These are phyloP conservation scores for Pezicula neosporulosa DNA, from an alignment of 2,329 filamentous ascomycete species.

Conservation along the genomic window DNA sequence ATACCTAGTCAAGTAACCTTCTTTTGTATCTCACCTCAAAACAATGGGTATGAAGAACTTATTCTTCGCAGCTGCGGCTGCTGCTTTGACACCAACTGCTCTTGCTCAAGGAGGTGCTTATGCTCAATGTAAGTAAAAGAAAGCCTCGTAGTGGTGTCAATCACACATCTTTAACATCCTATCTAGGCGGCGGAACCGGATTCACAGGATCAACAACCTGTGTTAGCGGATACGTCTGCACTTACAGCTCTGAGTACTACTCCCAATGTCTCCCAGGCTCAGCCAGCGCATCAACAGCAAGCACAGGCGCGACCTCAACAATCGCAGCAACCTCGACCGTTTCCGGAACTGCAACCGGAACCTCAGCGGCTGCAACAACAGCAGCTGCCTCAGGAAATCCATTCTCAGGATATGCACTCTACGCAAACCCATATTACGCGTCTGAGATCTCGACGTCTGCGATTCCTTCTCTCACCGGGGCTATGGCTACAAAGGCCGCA, in stretches of 20 bases:
- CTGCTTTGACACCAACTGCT: conserved; percentile 24
- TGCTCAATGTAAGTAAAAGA: conserved; percentile 23
- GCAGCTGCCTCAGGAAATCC: conserved; percentile 48
- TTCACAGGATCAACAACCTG: conserved; percentile 24
- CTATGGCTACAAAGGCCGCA: conserved; percentile 45
- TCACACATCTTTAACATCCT: conserved; percentile 2
- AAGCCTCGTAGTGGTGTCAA: neutral
- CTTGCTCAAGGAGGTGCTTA: conserved; percentile 22
- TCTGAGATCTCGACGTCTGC: conserved; percentile 51
- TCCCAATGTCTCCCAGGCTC: conserved; percentile 26
- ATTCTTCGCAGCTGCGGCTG: conserved; percentile 26
- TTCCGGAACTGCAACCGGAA: conserved; percentile 12
- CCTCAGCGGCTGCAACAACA: conserved; percentile 18
- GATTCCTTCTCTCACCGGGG: conserved; percentile 57
- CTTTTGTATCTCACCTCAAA: neutral
- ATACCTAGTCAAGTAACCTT: conserved; percentile 2
- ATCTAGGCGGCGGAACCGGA: conserved; percentile 21
- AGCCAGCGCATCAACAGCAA: neutral
- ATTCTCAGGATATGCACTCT: conserved; percentile 44
- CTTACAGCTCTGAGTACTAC: conserved; percentile 19
- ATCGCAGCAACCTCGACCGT: conserved; percentile 13
- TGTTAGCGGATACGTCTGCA: conserved; percentile 23
- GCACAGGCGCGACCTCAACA: conserved; percentile 10
- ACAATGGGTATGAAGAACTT: conserved; percentile 23
- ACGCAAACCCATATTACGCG: conserved; percentile 49